These are phyloP conservation scores for Coprinellus aureogranulatus DNA, from an alignment of 768 basidiomycete genomes.

Conservation along the genomic window DNA sequence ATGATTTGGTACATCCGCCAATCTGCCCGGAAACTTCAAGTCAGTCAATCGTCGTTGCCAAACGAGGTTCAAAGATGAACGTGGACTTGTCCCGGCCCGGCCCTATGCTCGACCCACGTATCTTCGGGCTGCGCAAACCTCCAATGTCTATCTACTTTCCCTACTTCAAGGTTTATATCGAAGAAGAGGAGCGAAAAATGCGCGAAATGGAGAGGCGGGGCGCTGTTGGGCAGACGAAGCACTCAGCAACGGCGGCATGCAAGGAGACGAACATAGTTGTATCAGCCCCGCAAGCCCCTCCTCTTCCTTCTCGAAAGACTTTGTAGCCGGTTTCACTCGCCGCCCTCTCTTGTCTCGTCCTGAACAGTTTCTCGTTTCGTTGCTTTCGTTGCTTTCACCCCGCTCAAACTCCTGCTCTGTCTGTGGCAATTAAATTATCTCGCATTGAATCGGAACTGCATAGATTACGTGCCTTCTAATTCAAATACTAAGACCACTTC, in stretches of 20 bases:
- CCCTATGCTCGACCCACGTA: conserved; percentile 17
- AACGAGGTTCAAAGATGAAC: not conserved
- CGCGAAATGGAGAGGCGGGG: not conserved
- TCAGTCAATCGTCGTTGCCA: conserved; percentile 1
- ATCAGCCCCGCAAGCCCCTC: too few relatives aligned
- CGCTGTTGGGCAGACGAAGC: not conserved
- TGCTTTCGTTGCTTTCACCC: not conserved
- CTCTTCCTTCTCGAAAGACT: not conserved
- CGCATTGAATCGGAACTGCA: not conserved
- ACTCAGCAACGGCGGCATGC: too few relatives aligned
- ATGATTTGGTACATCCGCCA: not conserved
- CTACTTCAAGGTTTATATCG: conserved; percentile 14
- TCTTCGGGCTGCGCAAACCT: conserved; percentile 11
- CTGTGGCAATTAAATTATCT: not conserved
- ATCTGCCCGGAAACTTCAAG: not conserved
- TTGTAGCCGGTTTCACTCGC: not conserved
- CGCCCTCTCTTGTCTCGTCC: not conserved
- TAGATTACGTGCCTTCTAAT: not conserved
- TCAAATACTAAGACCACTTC: not conserved
- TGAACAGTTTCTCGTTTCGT: not conserved
- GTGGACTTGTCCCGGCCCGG: conserved; percentile 22
- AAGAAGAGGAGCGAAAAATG: not conserved
- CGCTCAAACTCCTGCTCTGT: not conserved
- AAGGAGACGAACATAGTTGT: too few relatives aligned
- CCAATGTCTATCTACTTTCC: conserved; percentile 21